These are phyloP conservation scores for Komagataella ulmi DNA, from an alignment of 805 yeast species.

Conservation along the genomic window DNA sequence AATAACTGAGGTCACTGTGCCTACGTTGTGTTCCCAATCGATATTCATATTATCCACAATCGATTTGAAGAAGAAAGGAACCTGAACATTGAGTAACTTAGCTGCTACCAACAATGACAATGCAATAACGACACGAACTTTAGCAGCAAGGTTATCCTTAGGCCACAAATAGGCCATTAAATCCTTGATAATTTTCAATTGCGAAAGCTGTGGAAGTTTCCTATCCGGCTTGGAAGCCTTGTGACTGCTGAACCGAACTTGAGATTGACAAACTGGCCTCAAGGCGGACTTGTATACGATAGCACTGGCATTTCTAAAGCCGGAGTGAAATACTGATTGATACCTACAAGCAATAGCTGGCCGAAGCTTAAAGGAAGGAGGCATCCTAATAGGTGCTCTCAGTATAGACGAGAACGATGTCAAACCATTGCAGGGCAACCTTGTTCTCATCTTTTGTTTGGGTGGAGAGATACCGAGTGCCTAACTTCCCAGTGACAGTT, in stretches of 20 bases:
- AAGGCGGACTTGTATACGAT: not conserved
- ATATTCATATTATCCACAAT: conserved; percentile 89
- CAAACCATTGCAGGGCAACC: conserved; percentile 37
- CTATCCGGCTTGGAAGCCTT: not conserved
- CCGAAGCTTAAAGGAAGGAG: not conserved
- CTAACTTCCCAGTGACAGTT: not conserved
- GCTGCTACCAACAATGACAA: conserved; percentile 62
- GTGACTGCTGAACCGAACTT: not conserved
- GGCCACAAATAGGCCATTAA: conserved; percentile 75
- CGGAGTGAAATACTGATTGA: not conserved
- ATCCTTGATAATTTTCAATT: conserved; percentile 45
- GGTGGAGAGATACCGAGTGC: not conserved
- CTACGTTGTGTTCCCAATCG: conserved; percentile 60
- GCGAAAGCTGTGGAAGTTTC: conserved; percentile 16
- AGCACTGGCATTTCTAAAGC: not conserved
- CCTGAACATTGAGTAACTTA: conserved; percentile 84
- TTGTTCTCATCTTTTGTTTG: conserved; percentile 38
- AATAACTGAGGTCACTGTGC: conserved; percentile 51
- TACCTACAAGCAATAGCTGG: not conserved
- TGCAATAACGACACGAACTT: conserved; percentile 65
- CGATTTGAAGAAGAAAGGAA: conserved; percentile 84
- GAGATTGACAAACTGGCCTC: not conserved
- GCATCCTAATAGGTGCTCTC: not conserved
- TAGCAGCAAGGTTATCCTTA: conserved; percentile 48
- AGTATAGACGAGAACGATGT: conserved; percentile 3